A percentile compares a stretch with the other conserved stretches of the same genome.
Conservation (phyloP, 2,329 filamentous ascomycete genomes). For the Talaromyces sp. region DNA sequence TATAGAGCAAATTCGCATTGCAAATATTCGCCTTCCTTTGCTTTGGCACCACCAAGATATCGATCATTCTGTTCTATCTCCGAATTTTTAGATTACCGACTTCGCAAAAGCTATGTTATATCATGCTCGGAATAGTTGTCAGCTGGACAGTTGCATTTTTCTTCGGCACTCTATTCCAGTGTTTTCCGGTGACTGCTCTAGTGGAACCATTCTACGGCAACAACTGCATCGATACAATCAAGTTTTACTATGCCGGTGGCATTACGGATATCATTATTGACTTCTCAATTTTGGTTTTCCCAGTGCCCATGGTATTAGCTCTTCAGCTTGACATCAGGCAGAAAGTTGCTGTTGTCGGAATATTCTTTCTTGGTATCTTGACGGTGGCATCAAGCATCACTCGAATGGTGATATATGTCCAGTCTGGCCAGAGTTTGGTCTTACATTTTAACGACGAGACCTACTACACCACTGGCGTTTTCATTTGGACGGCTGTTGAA, state of each 20-base stretch:
- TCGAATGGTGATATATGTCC: not conserved
- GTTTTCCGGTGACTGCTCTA: not conserved
- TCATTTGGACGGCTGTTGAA: not conserved
- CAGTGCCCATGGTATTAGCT: not conserved
- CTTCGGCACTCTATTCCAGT: not conserved
- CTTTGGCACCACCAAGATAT: too few species aligned
- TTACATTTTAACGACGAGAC: not conserved
- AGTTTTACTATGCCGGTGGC: not conserved
- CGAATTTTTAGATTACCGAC: not conserved
- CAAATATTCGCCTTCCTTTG: too few species aligned
- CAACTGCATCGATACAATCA: not conserved
- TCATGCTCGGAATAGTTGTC: not conserved
- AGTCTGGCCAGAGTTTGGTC: not conserved
- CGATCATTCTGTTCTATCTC: not conserved
- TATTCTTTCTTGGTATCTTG: not conserved
- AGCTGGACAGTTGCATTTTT: not conserved
- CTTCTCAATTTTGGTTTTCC: not conserved
- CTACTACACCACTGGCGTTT: not conserved
- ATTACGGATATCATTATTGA: not conserved
- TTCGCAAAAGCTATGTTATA: not conserved
- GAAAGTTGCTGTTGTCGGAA: not conserved
- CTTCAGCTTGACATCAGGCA: not conserved
- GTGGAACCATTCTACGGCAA: not conserved
- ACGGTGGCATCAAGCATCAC: not conserved
- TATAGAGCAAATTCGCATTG: too few species aligned